Percentiles rank a stretch among this genome's conserved stretches.
Evolutionary conservation across 768 basidiomycete genomes (phyloP).

Genomic region (Auricularia heimuer): DNA sequence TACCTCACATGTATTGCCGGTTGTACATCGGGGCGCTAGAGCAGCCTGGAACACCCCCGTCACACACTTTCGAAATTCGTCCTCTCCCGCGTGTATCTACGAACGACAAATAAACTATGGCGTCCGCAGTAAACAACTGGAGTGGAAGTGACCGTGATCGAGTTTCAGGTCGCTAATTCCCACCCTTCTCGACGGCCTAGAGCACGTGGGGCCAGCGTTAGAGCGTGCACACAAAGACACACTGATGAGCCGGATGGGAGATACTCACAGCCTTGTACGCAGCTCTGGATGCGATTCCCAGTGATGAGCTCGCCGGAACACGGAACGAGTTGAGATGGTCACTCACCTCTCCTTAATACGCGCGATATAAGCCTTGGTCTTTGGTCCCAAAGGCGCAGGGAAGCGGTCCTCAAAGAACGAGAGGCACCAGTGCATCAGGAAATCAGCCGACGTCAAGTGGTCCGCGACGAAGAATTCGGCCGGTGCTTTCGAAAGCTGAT

Average conservation of each 20-base stretch:
- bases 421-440: slow-evolving; percentile 33
- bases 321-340: background rate
- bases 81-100: too few species aligned
- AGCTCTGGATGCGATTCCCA: slow-evolving; percentile 15
- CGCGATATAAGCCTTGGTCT: slow-evolving; percentile 28
- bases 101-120: too few species aligned
- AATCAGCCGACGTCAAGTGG: slow-evolving; percentile 35
- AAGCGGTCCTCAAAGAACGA: slow-evolving; percentile 18
- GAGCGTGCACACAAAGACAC: background rate
- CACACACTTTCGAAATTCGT: too few species aligned
- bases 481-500: slow-evolving; percentile 22
- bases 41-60: too few species aligned
- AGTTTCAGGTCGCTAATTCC: too few species aligned
- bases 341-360: slow-evolving; percentile 30
- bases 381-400: slow-evolving; percentile 20
- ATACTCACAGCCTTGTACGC: slow-evolving; percentile 23
- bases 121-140: too few species aligned
- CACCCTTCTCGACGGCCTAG: too few species aligned
- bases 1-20: too few species aligned
- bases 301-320: too few species aligned
- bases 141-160: too few species aligned
- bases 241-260: background rate
- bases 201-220: background rate
- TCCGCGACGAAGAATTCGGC: slow-evolving; percentile 29
- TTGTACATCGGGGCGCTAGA: too few species aligned